phyloP scores from a whole-genome alignment of 257 asterid genomes.

The Fraxinus pennsylvanica region DNA sequence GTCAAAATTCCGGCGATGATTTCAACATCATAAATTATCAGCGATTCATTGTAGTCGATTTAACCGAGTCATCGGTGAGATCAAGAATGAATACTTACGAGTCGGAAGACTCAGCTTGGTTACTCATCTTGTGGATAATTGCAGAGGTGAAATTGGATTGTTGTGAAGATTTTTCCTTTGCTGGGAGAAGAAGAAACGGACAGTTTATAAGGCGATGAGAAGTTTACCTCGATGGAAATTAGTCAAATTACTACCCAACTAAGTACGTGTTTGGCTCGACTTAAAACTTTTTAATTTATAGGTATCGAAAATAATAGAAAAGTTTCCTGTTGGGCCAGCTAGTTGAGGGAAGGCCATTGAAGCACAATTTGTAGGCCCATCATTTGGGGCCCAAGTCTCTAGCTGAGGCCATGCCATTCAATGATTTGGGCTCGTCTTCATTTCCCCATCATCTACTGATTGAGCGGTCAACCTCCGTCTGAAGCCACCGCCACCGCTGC shows the following conservation, averaged over 20 bases:
- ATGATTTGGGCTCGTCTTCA: not conserved
- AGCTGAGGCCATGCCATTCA: not conserved
- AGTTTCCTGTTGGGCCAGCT: too few relatives aligned
- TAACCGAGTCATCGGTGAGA: not conserved
- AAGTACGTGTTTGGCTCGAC: not conserved
- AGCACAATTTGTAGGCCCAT: not conserved
- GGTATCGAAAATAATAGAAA: too few relatives aligned
- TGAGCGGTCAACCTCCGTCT: not conserved
- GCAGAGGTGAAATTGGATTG: not conserved
- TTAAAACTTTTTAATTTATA: too few relatives aligned
- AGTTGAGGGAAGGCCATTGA: too few relatives aligned
- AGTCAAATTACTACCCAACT: not conserved
- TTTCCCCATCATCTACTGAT: not conserved
- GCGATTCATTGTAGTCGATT: not conserved
- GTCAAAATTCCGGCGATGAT: not conserved
- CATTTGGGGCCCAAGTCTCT: not conserved
- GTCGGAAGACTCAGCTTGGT: constrained; percentile 11
- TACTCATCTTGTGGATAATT: not conserved
- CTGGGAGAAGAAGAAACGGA: not conserved
- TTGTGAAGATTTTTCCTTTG: not conserved
- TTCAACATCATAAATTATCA: not conserved
- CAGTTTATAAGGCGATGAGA: not conserved
- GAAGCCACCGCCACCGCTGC: not conserved
- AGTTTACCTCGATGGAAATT: not conserved
- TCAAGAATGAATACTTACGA: not conserved